Evolutionary conservation across 768 basidiomycete species (phyloP), one percentile per base, ranked within the genome.

Genomic region (Chlorophyllum brunneum): DNA sequence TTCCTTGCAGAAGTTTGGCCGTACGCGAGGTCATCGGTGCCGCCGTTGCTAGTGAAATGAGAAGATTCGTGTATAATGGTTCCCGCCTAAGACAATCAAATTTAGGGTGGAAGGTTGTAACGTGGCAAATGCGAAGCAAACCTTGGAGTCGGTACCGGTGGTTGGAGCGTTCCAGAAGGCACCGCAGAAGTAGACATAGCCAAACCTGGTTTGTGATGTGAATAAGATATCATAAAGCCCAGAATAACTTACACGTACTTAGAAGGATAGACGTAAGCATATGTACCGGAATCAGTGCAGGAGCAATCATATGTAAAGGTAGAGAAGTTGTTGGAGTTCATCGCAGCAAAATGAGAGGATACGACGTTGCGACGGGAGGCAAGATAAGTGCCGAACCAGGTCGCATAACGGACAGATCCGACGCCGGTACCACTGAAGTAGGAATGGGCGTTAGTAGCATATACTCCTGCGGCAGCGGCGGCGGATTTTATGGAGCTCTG

Each of bases 341-440:
- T 69, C 31, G 63, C 61, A n/a, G 50, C 38, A 68, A 61, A 78
- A 59, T 78, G 76, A 40, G 65, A 63, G 5, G 44, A 38, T 45
- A 75, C 68, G 11, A 68, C 76, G 45, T 39, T 56, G 58, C 72
- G 69, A 42, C 70, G 69, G n/a, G 67, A 33, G 38, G 58, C 42
- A n/a, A 62, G 67, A 62, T 70, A 75, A 26, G 73, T 58, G 37
- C 78, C 78, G 62, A 80, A 80, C 78, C 78, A 80, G 30, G 75
- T 76, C 20, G 64, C 70, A 57, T 70, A 79, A 46, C 77, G 73
- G 6, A 71, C 40, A 0, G 74, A 69, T 9, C 65, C 51, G 5
- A 70, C 54, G 18, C 67, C 69, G 59, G 70, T 60, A 16, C 62
- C 51, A 22, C 56, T 56, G 38, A 70, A 59, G 59, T 72, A 75